A percentile compares a stretch with the other conserved stretches of the same genome.
Conservation (phyloP, 1,284 basidiomycete genomes). For the Cutaneotrichosporon sp. region DNA sequence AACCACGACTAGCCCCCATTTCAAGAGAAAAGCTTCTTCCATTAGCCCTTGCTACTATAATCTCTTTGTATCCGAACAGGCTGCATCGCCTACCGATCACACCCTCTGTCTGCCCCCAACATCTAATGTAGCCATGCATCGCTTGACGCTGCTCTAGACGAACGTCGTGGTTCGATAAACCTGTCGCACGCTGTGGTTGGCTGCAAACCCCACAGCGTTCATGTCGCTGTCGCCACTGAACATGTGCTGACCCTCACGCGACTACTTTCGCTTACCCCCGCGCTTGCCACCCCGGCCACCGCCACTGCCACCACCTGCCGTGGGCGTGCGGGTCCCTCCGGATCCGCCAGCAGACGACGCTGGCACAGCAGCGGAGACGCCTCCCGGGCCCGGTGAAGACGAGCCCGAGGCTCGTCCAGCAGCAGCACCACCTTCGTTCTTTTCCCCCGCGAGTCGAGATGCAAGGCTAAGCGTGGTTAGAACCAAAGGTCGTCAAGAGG, state of each 20-base stretch:
- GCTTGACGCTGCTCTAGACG: not conserved
- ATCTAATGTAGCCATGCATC: not conserved
- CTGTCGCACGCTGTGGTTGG: not conserved
- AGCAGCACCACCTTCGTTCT: too few relatives aligned
- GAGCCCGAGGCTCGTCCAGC: too few relatives aligned
- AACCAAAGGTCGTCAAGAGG: too few relatives aligned
- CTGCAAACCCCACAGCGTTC: not conserved
- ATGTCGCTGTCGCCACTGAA: too few relatives aligned
- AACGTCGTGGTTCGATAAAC: not conserved
- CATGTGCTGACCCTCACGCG: not conserved
- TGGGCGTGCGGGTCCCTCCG: not conserved
- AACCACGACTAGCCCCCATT: too few relatives aligned
- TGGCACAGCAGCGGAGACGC: not conserved
- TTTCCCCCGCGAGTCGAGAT: slow-evolving; percentile 3
- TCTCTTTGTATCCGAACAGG: too few relatives aligned
- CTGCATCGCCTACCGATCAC: not conserved
- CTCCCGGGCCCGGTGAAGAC: not conserved
- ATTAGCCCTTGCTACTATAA: too few relatives aligned
- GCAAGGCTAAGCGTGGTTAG: slow-evolving; percentile 5
- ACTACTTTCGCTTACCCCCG: slow-evolving; percentile 13
- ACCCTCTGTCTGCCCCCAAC: not conserved
- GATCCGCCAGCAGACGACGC: not conserved
- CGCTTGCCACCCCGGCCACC: slow-evolving; percentile 2
- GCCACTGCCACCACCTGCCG: not conserved
- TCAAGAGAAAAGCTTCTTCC: too few relatives aligned